Percentiles rank a stretch among this genome's conserved stretches.
These are phyloP conservation scores for Arachis hypogaea DNA, from an alignment of 306 rosid genomes.

Conservation along the genomic window DNA sequence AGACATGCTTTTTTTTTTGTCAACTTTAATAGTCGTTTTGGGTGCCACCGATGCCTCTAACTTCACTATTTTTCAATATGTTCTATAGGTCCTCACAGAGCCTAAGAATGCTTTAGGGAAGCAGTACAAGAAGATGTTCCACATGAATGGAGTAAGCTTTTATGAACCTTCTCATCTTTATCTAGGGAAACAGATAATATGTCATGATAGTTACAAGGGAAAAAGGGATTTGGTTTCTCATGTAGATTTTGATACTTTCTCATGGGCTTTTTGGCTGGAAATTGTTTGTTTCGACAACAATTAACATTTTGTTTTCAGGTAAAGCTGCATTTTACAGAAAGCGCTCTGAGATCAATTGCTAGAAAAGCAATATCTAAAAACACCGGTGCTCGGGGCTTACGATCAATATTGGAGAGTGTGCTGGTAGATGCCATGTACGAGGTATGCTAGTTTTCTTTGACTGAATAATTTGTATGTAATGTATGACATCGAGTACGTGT, in stretches of 20 bases:
- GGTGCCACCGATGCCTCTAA: slow-evolving; percentile 4
- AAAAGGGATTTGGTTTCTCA: slow-evolving; percentile 27
- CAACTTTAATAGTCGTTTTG: slow-evolving; percentile 15
- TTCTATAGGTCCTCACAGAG: slow-evolving; percentile 80
- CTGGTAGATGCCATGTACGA: slow-evolving; percentile 97
- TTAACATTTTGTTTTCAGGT: slow-evolving; percentile 58
- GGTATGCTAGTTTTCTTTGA: slow-evolving; percentile 54
- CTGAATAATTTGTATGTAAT: slow-evolving; percentile 9
- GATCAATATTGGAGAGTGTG: slow-evolving; percentile 76
- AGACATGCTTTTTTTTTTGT: not conserved
- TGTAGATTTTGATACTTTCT: slow-evolving; percentile 13
- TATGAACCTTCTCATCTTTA: slow-evolving; percentile 2
- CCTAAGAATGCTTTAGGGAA: slow-evolving; percentile 97
- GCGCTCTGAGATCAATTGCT: slow-evolving; percentile 72
- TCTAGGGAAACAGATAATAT: not conserved
- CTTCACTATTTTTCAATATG: slow-evolving; percentile 24
- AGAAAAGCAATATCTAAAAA: slow-evolving; percentile 84
- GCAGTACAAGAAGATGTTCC: slow-evolving; percentile 93
- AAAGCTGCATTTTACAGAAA: slow-evolving; percentile 74
- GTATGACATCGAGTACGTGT: slow-evolving; percentile 15
- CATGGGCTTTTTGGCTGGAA: slow-evolving; percentile 23
- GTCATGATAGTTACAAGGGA: slow-evolving; percentile 25
- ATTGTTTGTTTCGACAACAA: slow-evolving; percentile 32
- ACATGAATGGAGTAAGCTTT: slow-evolving; percentile 85
- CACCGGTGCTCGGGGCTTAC: slow-evolving; percentile 91